A percentile compares a stretch with the other conserved stretches of the same genome.
Conservation (phyloP, 148 eudicot genomes). For the Rhododendron mucronatum region DNA sequence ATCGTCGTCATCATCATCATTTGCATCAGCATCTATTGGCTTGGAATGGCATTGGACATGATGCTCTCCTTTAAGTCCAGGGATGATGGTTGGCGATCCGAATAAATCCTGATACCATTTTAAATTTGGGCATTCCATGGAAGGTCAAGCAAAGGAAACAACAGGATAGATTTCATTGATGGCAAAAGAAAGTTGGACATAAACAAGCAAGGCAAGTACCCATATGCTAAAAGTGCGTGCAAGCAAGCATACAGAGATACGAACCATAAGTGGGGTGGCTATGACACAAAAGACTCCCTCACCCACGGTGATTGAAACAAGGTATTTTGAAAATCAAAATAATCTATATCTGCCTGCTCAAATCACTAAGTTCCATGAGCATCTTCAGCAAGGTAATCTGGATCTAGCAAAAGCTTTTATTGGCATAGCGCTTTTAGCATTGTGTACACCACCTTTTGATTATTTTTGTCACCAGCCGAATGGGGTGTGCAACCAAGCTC, state of each 20-base stretch:
- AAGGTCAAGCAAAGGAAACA: constrained; percentile 1
- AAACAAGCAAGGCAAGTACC: background rate
- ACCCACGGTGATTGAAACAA: background rate
- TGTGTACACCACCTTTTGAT: background rate
- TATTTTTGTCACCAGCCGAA: background rate
- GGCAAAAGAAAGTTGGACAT: background rate
- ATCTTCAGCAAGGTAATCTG: background rate
- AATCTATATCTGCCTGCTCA: background rate
- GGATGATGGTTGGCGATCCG: background rate
- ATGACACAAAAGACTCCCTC: background rate
- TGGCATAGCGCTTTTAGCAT: background rate
- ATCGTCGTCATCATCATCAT: constrained; percentile 15
- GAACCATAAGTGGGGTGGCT: background rate
- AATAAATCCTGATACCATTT: constrained; percentile 16
- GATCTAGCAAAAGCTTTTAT: background rate
- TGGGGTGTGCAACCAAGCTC: background rate
- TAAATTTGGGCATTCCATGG: background rate
- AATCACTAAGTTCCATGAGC: background rate
- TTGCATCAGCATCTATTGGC: constrained; percentile 26
- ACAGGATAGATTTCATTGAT: background rate
- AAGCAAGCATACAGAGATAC: background rate
- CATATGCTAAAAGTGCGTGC: background rate
- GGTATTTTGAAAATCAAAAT: background rate
- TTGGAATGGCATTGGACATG: constrained; percentile 9
- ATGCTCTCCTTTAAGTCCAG: constrained; percentile 10